These are phyloP conservation scores for Luvunga scandens DNA, from an alignment of 345 rosid species.

Conservation along the genomic window DNA sequence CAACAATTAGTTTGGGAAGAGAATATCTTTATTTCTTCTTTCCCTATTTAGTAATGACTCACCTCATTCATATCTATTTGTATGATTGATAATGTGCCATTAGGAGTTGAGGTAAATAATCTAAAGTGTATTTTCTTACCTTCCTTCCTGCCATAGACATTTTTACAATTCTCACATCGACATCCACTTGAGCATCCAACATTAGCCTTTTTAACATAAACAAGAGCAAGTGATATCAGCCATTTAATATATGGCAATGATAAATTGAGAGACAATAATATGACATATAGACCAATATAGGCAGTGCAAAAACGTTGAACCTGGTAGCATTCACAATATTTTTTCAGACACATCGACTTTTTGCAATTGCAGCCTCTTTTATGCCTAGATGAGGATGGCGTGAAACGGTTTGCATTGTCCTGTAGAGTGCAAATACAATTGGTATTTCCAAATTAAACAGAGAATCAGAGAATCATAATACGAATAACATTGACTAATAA, in stretches of 20 bases:
- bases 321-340: constrained; percentile 77
- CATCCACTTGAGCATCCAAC: constrained; percentile 67
- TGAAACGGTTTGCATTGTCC: constrained; percentile 36
- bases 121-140: constrained; percentile 30
- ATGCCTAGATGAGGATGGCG: constrained; percentile 52
- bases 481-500: too few species aligned
- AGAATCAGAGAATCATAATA: neutral
- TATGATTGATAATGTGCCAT: neutral
- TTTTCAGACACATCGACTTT: constrained; percentile 61
- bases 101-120: neutral
- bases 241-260: constrained; percentile 16
- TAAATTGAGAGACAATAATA: constrained; percentile 5
- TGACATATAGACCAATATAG: neutral
- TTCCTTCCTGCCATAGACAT: constrained; percentile 52
- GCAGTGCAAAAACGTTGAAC: constrained; percentile 21
- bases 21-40: constrained; percentile 4
- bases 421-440: constrained; percentile 20
- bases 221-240: constrained; percentile 45
- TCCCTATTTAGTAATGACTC: neutral
- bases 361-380: constrained; percentile 72
- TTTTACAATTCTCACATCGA: constrained; percentile 67
- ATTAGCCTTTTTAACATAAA: constrained; percentile 30
- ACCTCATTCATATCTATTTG: neutral
- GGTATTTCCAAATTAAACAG: neutral
- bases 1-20: neutral